These are phyloP conservation scores for Daldinia eschscholtzii DNA, from an alignment of 2,329 filamentous ascomycete species.

Conservation along the genomic window DNA sequence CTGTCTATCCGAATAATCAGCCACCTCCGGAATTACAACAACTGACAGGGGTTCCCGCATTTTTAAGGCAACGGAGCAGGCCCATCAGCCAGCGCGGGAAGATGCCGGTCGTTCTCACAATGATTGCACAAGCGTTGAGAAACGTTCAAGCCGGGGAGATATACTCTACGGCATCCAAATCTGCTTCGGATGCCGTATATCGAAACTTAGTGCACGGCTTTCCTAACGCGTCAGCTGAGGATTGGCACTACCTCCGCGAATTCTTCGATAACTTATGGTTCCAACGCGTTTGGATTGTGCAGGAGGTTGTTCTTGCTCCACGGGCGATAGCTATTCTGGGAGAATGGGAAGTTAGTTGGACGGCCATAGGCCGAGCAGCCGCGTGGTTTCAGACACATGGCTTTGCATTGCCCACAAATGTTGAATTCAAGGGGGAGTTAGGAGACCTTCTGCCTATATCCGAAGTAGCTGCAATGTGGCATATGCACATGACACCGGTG, in stretches of 20 bases:
- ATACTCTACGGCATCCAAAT: conserved; percentile 26
- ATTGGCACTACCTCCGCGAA: conserved; percentile 32
- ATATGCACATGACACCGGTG: conserved; percentile 19
- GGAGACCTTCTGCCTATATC: conserved; percentile 34
- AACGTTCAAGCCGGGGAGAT: conserved; percentile 26
- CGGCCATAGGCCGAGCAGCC: conserved; percentile 33
- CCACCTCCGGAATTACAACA: neutral
- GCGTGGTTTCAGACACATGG: conserved; percentile 35
- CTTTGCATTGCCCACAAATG: conserved; percentile 33
- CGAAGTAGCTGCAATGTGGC: conserved; percentile 30
- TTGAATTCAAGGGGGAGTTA: conserved; percentile 24
- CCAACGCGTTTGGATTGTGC: conserved; percentile 40
- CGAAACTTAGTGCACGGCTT: conserved; percentile 40
- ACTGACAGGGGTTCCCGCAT: neutral
- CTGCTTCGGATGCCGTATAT: conserved; percentile 25
- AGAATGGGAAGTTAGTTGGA: conserved; percentile 39
- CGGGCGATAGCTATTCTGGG: conserved; percentile 34
- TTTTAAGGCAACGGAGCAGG: conserved; percentile 1
- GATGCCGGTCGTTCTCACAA: conserved; percentile 38
- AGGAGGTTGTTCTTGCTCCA: conserved; percentile 35
- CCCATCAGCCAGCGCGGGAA: conserved; percentile 23
- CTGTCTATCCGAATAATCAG: neutral
- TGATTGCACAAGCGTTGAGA: conserved; percentile 37
- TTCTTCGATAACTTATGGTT: conserved; percentile 41
- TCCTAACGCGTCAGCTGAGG: conserved; percentile 21